Base-by-base conservation (phyloP, 345 rosid genomes). In the Populus simonii region DNA sequence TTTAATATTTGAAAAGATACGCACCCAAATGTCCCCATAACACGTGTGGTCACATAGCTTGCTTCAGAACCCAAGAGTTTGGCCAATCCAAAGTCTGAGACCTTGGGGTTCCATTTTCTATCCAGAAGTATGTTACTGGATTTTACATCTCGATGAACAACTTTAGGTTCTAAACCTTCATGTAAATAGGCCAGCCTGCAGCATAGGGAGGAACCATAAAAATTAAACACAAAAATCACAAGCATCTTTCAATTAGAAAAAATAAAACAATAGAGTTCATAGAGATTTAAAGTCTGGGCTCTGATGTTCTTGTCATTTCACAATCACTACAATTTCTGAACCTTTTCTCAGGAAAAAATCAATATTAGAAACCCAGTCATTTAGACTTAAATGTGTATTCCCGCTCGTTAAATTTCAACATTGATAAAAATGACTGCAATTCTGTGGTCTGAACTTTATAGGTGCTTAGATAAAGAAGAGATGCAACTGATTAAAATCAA, bases 1-100 rank as follows among this genome's bases (percentile, higher is more conserved):
- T 43, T 43, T 43, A 43, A 2, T 43, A 20, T 68, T 36, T 29
- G 70, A 71, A 36, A 77, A 76, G 70, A 83, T 78, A 81, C 87
- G 25, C 76, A 92, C 97, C 98, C 98, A 27, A 92, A 94, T 75
- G 98, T 94, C 70, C 98, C 98, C 98, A 94, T 94, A 20, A 94
- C 98, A 70, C 98, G 97, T 5, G 98, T 94, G 20, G 98, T 94
- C 78, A 94, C 98, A 74, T 91, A 88, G 89, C 88, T 92, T 22
- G 93, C 82, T 83, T 92, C 98, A 13, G 98, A 87, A 71, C 94
- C 97, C 79, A 94, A 81, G 38, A 94, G 86, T 84, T 94, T 94
- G 73, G 98, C 98, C 72, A 94, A 86, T 81, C 98, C 98, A 47
- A 94, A 94, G 84, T 94, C 98, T 25, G 97, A 94, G 69, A 92